Base-by-base conservation (phyloP, 306 rosid genomes). In the Benincasa hispida region DNA sequence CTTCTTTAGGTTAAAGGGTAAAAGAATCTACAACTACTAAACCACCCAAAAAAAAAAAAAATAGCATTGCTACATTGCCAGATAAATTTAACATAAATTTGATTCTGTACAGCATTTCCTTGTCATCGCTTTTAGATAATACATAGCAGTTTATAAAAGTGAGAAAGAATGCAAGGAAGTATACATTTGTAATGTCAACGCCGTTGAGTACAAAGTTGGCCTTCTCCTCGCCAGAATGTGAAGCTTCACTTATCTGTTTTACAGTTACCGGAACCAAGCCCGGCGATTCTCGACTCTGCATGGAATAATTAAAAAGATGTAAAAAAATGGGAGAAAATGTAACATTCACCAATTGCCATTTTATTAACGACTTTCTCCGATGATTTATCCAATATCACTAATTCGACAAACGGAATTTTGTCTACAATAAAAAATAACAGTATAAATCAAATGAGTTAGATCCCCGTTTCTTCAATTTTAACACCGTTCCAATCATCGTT, bases 231-330 rank as follows among this genome's bases (percentile, higher is more conserved):
- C 98, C 96, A 37, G 97, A 74, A 10, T 92, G 96, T 62, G 87
- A 74, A 3, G 97, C 91, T 75, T 92, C 97, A 21, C 97, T 89
- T 12, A 95, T 87, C 89, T 90, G 93, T 88, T 95, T 95, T 80
- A 90, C 96, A 6, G 98, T 92, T 82, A 90, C 89, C 9, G 98
- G 99, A 84, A 90, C 72, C 83, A 92, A 65, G 60, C 98, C 98
- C 72, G 87, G 93, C 60, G 84, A 74, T 9, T 88, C 92, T 3
- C 97, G 96, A 78, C 80, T 77, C 97, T 95, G 77, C 76, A 53
- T 41, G 18, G 3, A 69, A 8, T 35, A 27, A 47, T 24, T 17
- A 30, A 83, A 42, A 15, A 8, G 6, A 13, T 5, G 5, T 42
- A 19, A 9, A 25, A 10, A 30, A 18, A 30, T 25, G 30, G 62